Conservation (phyloP, 441 rosid genomes). For the Adansonia rubrostipa region DNA sequence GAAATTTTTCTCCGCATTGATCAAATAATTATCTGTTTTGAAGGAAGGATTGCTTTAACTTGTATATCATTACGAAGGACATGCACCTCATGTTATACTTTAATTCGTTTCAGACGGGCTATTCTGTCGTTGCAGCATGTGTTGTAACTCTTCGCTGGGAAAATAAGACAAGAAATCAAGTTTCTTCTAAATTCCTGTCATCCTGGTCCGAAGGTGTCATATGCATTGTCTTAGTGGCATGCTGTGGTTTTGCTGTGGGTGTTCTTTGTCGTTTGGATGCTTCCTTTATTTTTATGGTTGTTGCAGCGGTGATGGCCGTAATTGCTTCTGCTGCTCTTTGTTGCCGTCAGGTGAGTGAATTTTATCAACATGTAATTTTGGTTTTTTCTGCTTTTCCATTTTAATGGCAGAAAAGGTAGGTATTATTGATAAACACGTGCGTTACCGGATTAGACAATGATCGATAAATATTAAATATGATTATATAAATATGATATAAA, state of each 20-base stretch:
- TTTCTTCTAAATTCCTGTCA: slow-evolving; percentile 58
- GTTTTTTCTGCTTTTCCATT: background rate
- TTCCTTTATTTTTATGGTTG: slow-evolving; percentile 51
- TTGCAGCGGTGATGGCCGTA: slow-evolving; percentile 55
- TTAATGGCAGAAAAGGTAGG: slow-evolving; percentile 6
- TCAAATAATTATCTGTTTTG: slow-evolving; percentile 7
- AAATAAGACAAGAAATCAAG: slow-evolving; percentile 55
- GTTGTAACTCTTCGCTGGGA: slow-evolving; percentile 83
- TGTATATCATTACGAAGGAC: slow-evolving; percentile 10
- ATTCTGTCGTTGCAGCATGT: slow-evolving; percentile 95
- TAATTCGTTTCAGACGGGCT: slow-evolving; percentile 77
- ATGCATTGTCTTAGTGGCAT: slow-evolving; percentile 72
- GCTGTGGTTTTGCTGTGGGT: slow-evolving; percentile 80
- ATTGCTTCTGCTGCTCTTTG: slow-evolving; percentile 63
- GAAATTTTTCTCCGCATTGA: slow-evolving; percentile 13
- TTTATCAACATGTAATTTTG: background rate
- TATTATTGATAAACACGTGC: background rate
- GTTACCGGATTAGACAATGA: background rate
- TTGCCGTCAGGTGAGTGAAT: slow-evolving; percentile 63
- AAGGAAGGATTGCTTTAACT: slow-evolving; percentile 3
- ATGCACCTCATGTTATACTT: slow-evolving; percentile 23
- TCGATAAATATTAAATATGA: background rate
- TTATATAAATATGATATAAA: no score
- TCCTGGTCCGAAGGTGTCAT: slow-evolving; percentile 78
- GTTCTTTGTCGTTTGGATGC: slow-evolving; percentile 61